Percentiles rank a stretch among this genome's conserved stretches.
phyloP scores from a whole-genome alignment of 2,329 filamentous ascomycete species.

The Microdochium bolleyi region DNA sequence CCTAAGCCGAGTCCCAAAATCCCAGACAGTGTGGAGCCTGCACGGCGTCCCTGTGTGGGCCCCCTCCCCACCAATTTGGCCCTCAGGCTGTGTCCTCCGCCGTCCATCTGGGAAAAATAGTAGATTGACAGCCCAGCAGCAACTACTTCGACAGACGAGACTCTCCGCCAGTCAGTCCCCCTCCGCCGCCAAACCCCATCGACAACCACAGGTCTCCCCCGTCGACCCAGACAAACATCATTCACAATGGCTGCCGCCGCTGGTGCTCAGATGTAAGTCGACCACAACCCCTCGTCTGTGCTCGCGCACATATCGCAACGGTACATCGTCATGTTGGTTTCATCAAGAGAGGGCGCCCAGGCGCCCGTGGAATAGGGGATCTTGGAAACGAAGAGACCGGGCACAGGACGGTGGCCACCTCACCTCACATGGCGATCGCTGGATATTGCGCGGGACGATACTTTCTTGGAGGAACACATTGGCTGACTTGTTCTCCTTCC shows the following conservation, averaged over 20 bases:
- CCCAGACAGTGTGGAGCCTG: not conserved
- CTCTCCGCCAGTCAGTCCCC: not conserved
- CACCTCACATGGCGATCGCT: too few relatives aligned
- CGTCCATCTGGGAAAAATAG: not conserved
- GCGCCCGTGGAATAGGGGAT: too few relatives aligned
- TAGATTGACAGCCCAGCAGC: not conserved
- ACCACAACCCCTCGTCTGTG: slow-evolving; percentile 2
- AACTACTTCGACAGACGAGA: slow-evolving; percentile 4
- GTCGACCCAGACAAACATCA: slow-evolving; percentile 23
- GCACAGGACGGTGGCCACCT: too few relatives aligned
- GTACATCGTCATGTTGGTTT: not conserved
- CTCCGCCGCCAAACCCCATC: slow-evolving; percentile 2
- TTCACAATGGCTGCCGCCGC: slow-evolving; percentile 50
- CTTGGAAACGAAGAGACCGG: not conserved
- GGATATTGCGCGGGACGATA: too few relatives aligned
- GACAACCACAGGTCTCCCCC: slow-evolving; percentile 23
- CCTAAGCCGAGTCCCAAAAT: not conserved
- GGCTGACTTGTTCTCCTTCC: slow-evolving; percentile 9
- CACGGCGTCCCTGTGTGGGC: not conserved
- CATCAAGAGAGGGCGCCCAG: too few relatives aligned
- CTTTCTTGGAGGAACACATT: too few relatives aligned
- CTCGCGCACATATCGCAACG: not conserved
- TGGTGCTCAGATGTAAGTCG: slow-evolving; percentile 55
- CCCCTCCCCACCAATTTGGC: not conserved
- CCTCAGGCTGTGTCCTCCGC: not conserved